Base-by-base conservation (phyloP, 2,329 filamentous ascomycete genomes). In the Ilyonectria destructans region DNA sequence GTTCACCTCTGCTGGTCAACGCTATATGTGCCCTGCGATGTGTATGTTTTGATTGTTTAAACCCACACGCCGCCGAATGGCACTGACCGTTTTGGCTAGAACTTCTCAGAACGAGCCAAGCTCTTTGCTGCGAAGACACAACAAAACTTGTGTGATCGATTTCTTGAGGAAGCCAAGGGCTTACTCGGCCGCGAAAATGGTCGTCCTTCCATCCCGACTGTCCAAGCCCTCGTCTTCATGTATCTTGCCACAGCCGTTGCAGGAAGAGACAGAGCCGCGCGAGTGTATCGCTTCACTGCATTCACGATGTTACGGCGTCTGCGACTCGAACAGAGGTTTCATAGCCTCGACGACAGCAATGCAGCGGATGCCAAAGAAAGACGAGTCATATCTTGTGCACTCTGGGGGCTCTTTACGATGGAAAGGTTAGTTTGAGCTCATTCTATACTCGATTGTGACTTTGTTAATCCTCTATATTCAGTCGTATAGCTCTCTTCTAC, bases 271-370 rank as follows among this genome's bases (percentile, higher is more conserved):
- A 29, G 56, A 33, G 17, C 40, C 21, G 56, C 56, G 26, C 56
- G 56, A 15, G 37, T 58, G 40, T 58, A 58, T 29, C 56, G 56
- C 37, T 58, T 58, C 17, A 58, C 56, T 9, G 56, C 56, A 12
- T 31, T 48, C 10, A 19, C 26, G 1, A 33, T 58, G 40, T 23
- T 58, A 8, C 40, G 43, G 8, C 35, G 56, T 12, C 37, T 58
- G 9, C 26, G 43, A 8, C 35, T 58, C 21, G 56, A 58, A 29
- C 17, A 46, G 23, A 29, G 26, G 23, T 58, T 58, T 17, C 23
- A 35, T 21, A 9, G 31, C 10, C 49, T 52, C 26, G 12, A 19
- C 5, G 15, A n/a, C 5, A 13, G 29, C 3, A 12, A 33, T 6
- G 23, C 15, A 2, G n/a, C 9, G 4, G 26, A 58, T 58, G 6